These are phyloP conservation scores for Umbelopsis isabellina DNA, from an alignment of 192 early-diverging fungal genomes.

Conservation along the genomic window DNA sequence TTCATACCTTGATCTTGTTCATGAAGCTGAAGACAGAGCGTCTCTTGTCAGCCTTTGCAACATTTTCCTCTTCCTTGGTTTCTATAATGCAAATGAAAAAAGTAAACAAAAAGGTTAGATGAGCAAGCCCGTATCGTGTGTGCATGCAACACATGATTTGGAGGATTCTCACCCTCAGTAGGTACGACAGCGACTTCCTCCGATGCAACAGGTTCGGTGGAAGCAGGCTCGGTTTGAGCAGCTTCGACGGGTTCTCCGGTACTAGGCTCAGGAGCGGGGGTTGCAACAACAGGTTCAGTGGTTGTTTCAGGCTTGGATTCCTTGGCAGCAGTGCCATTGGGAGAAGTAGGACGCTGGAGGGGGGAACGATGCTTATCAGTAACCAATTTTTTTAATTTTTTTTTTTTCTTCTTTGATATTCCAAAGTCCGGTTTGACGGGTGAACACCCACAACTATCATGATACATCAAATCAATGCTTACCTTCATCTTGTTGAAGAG, in stretches of 20 bases:
- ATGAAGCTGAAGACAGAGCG: constrained; percentile 15
- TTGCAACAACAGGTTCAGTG: constrained; percentile 7
- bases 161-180: constrained; percentile 17
- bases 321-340: not conserved
- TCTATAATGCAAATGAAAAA: not conserved
- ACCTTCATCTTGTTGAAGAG: constrained; percentile 20
- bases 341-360: constrained; percentile 3
- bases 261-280: constrained; percentile 16
- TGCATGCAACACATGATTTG: constrained; percentile 9
- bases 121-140: not conserved
- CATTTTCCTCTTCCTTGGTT: not conserved
- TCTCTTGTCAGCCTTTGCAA: constrained; percentile 14
- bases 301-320: constrained; percentile 5
- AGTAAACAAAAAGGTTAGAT: not conserved
- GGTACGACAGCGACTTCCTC: not conserved
- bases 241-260: constrained; percentile 10
- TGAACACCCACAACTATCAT: not conserved
- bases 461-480: not conserved
- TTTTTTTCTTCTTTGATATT: not conserved
- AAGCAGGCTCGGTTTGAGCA: constrained; percentile 20
- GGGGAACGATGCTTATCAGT: constrained; percentile 5
- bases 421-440: constrained; percentile 17
- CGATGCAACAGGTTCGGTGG: not conserved
- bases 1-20: constrained; percentile 15
- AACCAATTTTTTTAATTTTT: not conserved